Evolutionary conservation across 768 basidiomycete genomes (phyloP).

Genomic region (Daedaleopsis sinensis): DNA sequence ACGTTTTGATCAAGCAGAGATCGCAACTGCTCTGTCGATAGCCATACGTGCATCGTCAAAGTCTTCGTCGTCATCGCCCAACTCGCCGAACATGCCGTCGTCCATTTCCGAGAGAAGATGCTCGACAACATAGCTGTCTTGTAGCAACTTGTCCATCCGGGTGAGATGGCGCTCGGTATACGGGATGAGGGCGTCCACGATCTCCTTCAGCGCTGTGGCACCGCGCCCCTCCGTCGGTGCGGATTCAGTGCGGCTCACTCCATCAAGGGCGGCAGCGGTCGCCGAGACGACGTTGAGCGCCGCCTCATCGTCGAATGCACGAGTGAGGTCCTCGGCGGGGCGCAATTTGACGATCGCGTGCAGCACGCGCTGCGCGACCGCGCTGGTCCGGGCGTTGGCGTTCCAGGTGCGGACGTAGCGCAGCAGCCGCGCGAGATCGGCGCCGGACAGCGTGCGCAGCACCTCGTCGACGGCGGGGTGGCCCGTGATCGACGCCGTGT

Average conservation of each 20-base stretch:
- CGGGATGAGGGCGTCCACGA: conserved; percentile 85
- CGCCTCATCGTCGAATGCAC: conserved; percentile 51
- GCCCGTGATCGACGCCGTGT: conserved; percentile 57
- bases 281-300: conserved; percentile 17
- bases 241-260: conserved; percentile 20
- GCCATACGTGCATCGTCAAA: conserved; percentile 11
- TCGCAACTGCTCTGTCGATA: conserved; percentile 14
- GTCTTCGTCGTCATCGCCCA: conserved; percentile 47
- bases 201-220: conserved; percentile 56
- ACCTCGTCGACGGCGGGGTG: conserved; percentile 78
- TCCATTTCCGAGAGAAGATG: conserved; percentile 89
- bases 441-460: conserved; percentile 65
- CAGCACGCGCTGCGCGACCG: conserved; percentile 82
- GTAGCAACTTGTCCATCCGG: conserved; percentile 82
- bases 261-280: conserved; percentile 34
- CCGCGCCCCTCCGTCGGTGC: conserved; percentile 23
- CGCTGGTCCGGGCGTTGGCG: conserved; percentile 85
- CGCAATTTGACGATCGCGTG: conserved; percentile 81
- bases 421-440: conserved; percentile 81
- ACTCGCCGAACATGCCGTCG: conserved; percentile 62
- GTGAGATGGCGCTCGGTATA: conserved; percentile 94
- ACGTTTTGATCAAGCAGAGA: conserved; percentile 13
- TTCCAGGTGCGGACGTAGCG: conserved; percentile 92
- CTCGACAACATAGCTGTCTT: conserved; percentile 96
- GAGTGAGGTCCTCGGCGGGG: conserved; percentile 71